These are phyloP conservation scores for Xylariaceae sp. DNA, from an alignment of 2,329 filamentous ascomycete genomes.

Conservation along the genomic window DNA sequence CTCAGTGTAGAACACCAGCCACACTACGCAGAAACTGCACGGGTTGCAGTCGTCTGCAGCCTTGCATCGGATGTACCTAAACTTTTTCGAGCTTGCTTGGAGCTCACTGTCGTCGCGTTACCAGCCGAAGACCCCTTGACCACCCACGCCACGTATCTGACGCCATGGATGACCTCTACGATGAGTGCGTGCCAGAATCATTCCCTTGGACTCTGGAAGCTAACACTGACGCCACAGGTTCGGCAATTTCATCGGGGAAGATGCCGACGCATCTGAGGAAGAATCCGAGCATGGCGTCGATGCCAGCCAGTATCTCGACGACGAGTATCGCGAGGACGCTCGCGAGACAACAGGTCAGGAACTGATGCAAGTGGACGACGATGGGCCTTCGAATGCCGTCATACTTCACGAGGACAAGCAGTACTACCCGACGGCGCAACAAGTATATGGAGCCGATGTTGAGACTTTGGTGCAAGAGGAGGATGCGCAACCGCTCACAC, in stretches of 20 bases:
- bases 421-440: conserved; percentile 96
- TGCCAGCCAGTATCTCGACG: conserved; percentile 75
- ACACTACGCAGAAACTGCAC: too few relatives aligned
- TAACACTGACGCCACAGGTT: conserved; percentile 57
- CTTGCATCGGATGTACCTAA: neutral
- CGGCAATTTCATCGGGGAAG: conserved; percentile 97
- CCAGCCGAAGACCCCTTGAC: conserved; percentile 10
- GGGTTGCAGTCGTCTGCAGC: neutral
- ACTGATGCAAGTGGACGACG: conserved; percentile 89
- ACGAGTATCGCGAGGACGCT: conserved; percentile 66
- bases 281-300: conserved; percentile 75
- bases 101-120: too few relatives aligned
- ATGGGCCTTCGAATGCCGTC: conserved; percentile 93
- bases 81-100: conserved; percentile 1
- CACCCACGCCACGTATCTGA: conserved; percentile 6
- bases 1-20: too few relatives aligned
- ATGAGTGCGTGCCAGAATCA: conserved; percentile 60
- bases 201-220: conserved; percentile 1
- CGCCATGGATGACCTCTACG: conserved; percentile 90
- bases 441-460: conserved; percentile 90
- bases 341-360: conserved; percentile 68
- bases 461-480: conserved; percentile 96
- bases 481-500: conserved; percentile 85
- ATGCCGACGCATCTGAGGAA: conserved; percentile 75
- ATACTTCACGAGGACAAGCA: conserved; percentile 98